Conservation (phyloP, 441 rosid species). For the Croton laevigatus region DNA sequence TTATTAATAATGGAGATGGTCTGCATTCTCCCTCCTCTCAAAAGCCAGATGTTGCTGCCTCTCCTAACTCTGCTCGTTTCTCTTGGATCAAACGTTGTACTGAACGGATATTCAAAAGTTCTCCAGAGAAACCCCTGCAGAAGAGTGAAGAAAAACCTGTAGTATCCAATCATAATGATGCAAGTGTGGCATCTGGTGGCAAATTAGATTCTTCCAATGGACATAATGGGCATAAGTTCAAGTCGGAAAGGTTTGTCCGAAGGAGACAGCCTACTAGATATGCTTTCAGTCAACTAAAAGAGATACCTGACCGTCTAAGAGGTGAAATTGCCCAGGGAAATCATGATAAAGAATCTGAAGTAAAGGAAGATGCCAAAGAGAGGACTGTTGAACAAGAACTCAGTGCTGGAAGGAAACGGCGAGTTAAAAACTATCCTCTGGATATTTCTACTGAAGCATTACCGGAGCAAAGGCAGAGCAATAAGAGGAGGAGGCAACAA, state of each 20-base stretch:
- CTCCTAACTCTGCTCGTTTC: constrained; percentile 48
- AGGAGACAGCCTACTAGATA: constrained; percentile 17
- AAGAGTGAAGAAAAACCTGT: constrained; percentile 28
- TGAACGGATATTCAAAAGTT: constrained; percentile 58
- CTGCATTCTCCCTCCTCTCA: constrained; percentile 34
- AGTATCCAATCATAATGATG: constrained; percentile 28
- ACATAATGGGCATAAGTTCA: constrained; percentile 19
- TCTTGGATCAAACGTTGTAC: constrained; percentile 78
- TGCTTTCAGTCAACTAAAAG: constrained; percentile 41
- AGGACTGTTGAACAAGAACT: constrained; percentile 31
- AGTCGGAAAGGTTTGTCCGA: constrained; percentile 9
- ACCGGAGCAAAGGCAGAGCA: constrained; percentile 25
- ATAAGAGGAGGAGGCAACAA: constrained; percentile 43
- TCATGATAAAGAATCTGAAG: constrained; percentile 24
- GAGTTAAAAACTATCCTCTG: constrained; percentile 30
- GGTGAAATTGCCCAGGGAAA: constrained; percentile 22
- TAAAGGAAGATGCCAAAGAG: constrained; percentile 21
- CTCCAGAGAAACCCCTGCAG: constrained; percentile 40
- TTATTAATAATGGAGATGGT: constrained; percentile 36
- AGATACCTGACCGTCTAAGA: constrained; percentile 38
- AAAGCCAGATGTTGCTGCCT: constrained; percentile 33
- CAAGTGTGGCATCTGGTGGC: constrained; percentile 18
- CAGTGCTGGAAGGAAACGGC: constrained; percentile 59
- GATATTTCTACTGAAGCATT: constrained; percentile 29
- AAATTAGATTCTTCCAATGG: constrained; percentile 23